Base-by-base conservation (phyloP, 1,139 yeast genomes). In the Yamadazyma kanchanaburiensis region DNA sequence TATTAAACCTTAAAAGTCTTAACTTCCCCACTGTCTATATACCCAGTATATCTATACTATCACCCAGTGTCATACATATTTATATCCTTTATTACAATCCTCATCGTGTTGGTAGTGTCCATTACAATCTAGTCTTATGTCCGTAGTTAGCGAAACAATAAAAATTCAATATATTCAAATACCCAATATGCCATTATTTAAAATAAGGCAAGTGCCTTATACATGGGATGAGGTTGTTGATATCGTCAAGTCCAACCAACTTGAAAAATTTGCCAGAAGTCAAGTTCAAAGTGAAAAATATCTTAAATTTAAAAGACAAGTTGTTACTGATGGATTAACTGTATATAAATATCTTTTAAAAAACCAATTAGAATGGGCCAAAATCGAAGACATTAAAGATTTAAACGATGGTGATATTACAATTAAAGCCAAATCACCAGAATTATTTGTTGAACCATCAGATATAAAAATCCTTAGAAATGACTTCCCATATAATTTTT, bases 401-500 rank as follows among this genome's bases (percentile, higher is more conserved):
- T 43, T 58, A n/a, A 39, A 45, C n/a, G 54, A 46, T 25, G 54
- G 52, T 18, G 47, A 47, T 9, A 46, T 52, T 15, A 38, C 37
- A 30, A 33, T 52, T 32, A 31, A 34, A 17, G 44, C 50, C 41
- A 49, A 39, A 22, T 38, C 31, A 34, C 31, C 35, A 5, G 27
- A 45, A 30, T 33, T 56, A 38, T 51, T 58, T 34, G 38, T 35
- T 14, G 43, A 49, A 30, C 35, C 38, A 1, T 28, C 39, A 8
- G 64, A 58, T 39, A 32, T 59, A n/a, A 56, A 55, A 34, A 55
- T 66, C 17, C 46, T 67, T 25, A 49, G 46, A 37, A 68, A 68
- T 43, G 68, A 64, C 39, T 68, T 66, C 43, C 73, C 73, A 1
- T 68, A 68, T 46, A 60, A 58, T 40, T 64, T 67, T 38, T 65